A percentile compares a stretch with the other conserved stretches of the same genome.
Conservation (phyloP, 768 basidiomycete genomes). For the Tylopilus vinaceipallidus region DNA sequence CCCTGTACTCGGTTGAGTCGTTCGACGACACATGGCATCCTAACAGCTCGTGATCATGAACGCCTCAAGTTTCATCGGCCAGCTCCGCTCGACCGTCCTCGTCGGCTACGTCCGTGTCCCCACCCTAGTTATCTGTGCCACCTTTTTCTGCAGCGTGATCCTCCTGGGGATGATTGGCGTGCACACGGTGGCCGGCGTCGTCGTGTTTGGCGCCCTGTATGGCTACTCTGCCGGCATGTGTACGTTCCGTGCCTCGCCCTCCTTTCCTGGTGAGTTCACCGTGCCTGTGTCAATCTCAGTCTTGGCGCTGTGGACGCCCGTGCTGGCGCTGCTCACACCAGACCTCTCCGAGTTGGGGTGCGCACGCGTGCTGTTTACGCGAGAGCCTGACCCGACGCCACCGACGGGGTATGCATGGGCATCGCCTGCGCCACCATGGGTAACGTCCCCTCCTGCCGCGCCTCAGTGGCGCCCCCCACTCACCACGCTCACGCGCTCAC, state of each 20-base stretch:
- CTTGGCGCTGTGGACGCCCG: slow-evolving; percentile 41
- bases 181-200: slow-evolving; percentile 36
- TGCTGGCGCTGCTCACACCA: slow-evolving; percentile 43
- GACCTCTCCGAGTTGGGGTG: slow-evolving; percentile 53
- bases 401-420: slow-evolving; percentile 46
- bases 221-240: slow-evolving; percentile 54
- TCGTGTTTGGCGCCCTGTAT: slow-evolving; percentile 44
- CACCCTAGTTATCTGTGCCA: slow-evolving; percentile 35
- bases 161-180: slow-evolving; percentile 50
- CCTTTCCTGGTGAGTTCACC: background rate
- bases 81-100: slow-evolving; percentile 47
- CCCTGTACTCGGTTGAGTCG: background rate
- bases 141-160: slow-evolving; percentile 37
- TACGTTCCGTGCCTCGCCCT: slow-evolving; percentile 23
- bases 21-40: background rate
- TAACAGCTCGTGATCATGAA: slow-evolving; percentile 58
- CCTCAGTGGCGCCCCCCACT: background rate
- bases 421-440: slow-evolving; percentile 49
- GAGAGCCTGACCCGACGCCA: no score
- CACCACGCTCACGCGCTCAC: no score
- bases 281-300: slow-evolving; percentile 23
- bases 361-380: no score
- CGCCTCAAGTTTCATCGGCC: slow-evolving; percentile 50
- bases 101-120: slow-evolving; percentile 43
- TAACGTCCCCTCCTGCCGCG: slow-evolving; percentile 13